Evolutionary conservation across 352 stramenopile species (phyloP).

Genomic region (Globisporangium middletonii): DNA sequence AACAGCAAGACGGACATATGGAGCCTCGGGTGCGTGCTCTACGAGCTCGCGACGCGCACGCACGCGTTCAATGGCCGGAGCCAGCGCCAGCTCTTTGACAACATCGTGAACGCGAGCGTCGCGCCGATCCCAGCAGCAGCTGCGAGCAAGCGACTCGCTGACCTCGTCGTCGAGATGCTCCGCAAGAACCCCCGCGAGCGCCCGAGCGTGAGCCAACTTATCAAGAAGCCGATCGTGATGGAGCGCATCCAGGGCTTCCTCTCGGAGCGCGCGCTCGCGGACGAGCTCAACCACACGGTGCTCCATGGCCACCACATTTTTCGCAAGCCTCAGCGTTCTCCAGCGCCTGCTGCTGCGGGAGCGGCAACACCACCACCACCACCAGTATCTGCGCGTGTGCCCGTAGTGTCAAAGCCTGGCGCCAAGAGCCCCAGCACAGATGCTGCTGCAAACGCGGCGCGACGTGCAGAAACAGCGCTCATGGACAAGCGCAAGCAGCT

Average conservation of each 20-base stretch:
- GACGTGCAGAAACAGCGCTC: conserved; percentile 7
- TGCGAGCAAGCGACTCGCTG: conserved; percentile 24
- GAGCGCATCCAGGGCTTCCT: conserved; percentile 63
- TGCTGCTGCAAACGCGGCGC: conserved; percentile 1
- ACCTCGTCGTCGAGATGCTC: conserved; percentile 51
- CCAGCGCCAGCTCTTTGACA: conserved; percentile 73
- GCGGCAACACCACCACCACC: not conserved
- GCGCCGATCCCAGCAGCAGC: conserved; percentile 11
- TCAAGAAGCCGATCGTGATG: conserved; percentile 48
- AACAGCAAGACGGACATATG: conserved; percentile 93
- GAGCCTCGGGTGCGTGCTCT: conserved; percentile 92
- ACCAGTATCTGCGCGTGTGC: not conserved
- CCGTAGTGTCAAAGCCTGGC: not conserved
- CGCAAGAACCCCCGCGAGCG: conserved; percentile 49
- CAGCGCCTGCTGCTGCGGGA: not conserved
- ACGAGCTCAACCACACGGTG: conserved; percentile 68
- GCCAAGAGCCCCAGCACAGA: conserved; percentile 1
- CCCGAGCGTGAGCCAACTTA: conserved; percentile 59
- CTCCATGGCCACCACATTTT: conserved; percentile 71
- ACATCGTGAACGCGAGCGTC: conserved; percentile 41
- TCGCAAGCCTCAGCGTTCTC: conserved; percentile 8
- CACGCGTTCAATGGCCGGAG: conserved; percentile 87
- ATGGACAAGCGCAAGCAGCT: conserved; percentile 1
- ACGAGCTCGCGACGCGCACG: conserved; percentile 86
- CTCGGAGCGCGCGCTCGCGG: conserved; percentile 36